A percentile compares a stretch with the other conserved stretches of the same genome.
Evolutionary conservation across 2,329 filamentous ascomycete species (phyloP).

Genomic region (Aaosphaeria pasadenensis): DNA sequence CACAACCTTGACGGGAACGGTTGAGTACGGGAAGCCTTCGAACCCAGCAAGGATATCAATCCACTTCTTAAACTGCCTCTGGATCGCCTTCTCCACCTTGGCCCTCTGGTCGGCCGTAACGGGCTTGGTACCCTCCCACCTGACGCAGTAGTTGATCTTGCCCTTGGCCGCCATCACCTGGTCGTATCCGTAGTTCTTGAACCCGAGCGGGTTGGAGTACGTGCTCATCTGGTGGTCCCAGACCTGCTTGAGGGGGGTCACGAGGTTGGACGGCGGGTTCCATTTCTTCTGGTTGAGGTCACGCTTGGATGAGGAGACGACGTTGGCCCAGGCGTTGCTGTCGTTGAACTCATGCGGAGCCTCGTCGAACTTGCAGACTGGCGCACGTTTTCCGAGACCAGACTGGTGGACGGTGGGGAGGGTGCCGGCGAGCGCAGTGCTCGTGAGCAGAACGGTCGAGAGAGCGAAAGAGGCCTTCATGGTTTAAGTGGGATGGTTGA

Average conservation of each 20-base stretch:
- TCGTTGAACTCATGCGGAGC: constrained; percentile 6
- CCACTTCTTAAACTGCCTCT: constrained; percentile 41
- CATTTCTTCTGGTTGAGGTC: constrained; percentile 16
- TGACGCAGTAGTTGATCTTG: constrained; percentile 43
- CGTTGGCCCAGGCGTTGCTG: constrained; percentile 11
- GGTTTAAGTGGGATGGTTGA: not conserved
- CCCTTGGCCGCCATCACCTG: constrained; percentile 28
- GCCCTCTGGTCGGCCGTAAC: constrained; percentile 40
- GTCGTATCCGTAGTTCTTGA: constrained; percentile 33
- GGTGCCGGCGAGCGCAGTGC: constrained; percentile 8
- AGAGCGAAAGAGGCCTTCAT: constrained; percentile 19
- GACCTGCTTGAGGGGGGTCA: constrained; percentile 18
- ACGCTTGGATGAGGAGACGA: constrained; percentile 9
- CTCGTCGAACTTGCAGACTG: constrained; percentile 16
- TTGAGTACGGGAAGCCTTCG: constrained; percentile 43
- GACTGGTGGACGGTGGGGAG: constrained; percentile 9
- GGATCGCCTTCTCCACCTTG: constrained; percentile 34
- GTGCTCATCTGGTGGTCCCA: constrained; percentile 23
- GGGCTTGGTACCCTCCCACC: constrained; percentile 42
- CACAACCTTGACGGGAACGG: constrained; percentile 41
- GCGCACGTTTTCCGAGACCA: constrained; percentile 1
- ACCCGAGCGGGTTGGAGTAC: constrained; percentile 17
- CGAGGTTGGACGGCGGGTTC: constrained; percentile 23
- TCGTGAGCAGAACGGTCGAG: constrained; percentile 9
- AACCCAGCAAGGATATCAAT: constrained; percentile 45